A percentile compares a stretch with the other conserved stretches of the same genome.
Conservation (phyloP, 345 rosid genomes). For the Ceriops zippeliana region DNA sequence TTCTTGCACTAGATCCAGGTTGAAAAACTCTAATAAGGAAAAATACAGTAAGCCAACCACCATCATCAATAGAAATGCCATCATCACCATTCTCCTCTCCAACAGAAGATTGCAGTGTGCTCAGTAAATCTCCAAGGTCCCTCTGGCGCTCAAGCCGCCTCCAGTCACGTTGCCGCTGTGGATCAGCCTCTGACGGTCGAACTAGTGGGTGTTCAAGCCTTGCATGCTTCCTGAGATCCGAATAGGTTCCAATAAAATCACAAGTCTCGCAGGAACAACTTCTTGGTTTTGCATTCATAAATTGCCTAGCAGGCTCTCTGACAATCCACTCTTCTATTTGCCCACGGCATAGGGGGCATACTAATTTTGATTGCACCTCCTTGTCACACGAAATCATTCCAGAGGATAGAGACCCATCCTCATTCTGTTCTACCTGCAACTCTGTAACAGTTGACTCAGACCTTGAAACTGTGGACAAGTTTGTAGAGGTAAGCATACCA, state of each 20-base stretch:
- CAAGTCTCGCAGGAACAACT: slow-evolving; percentile 88
- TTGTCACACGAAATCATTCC: slow-evolving; percentile 36
- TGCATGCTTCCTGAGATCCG: slow-evolving; percentile 90
- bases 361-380: slow-evolving; percentile 40
- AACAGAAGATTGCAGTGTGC: slow-evolving; percentile 81
- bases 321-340: slow-evolving; percentile 75
- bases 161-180: slow-evolving; percentile 89
- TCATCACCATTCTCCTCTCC: slow-evolving; percentile 74
- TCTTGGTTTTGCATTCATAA: slow-evolving; percentile 82
- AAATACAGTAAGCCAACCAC: slow-evolving; percentile 80
- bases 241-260: slow-evolving; percentile 65
- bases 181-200: slow-evolving; percentile 87
- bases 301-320: slow-evolving; percentile 60
- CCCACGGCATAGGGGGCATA: slow-evolving; percentile 92
- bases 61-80: slow-evolving; percentile 50
- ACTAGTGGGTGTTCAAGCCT: slow-evolving; percentile 76
- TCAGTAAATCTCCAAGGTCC: slow-evolving; percentile 88
- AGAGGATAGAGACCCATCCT: slow-evolving; percentile 22
- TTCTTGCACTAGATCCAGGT: slow-evolving; percentile 66
- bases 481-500: slow-evolving; percentile 19
- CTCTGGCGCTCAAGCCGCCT: slow-evolving; percentile 94
- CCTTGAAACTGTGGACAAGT: slow-evolving; percentile 16
- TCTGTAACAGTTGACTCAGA: slow-evolving; percentile 31
- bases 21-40: slow-evolving; percentile 79
- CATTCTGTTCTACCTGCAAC: slow-evolving; percentile 37